phyloP scores from a whole-genome alignment of 257 asterid species.

The Solanum dulcamara region DNA sequence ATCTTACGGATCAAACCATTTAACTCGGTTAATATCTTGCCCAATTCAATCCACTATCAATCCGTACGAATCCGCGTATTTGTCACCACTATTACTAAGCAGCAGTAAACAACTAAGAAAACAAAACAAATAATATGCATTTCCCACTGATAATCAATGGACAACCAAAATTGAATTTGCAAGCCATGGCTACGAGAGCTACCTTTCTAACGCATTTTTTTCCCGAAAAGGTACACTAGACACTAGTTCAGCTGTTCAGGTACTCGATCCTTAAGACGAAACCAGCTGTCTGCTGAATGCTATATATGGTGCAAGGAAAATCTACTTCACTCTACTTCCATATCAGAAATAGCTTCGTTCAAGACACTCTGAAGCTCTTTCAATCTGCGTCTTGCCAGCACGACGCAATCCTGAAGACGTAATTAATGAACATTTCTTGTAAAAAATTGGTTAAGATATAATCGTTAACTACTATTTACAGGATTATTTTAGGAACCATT shows the following conservation, averaged over 20 bases:
- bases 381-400: conserved; percentile 47
- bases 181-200: background rate
- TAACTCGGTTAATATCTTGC: too few relatives aligned
- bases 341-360: conserved; percentile 55
- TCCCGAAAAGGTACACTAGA: background rate
- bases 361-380: conserved; percentile 53
- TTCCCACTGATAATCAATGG: background rate
- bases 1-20: too few relatives aligned
- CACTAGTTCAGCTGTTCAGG: background rate
- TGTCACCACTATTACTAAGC: background rate
- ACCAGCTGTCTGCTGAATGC: background rate
- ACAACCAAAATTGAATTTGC: background rate
- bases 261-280: background rate
- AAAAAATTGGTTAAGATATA: background rate
- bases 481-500: background rate
- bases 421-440: background rate
- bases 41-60: background rate
- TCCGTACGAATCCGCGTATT: background rate
- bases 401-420: conserved; percentile 57
- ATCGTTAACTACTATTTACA: background rate
- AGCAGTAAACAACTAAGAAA: background rate
- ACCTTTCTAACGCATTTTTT: background rate
- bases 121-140: background rate
- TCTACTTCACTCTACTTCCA: conserved; percentile 49
- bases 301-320: background rate